A percentile compares a stretch with the other conserved stretches of the same genome.
phyloP scores from a whole-genome alignment of 1,139 yeast genomes.

The Waltiozyma sp. region DNA sequence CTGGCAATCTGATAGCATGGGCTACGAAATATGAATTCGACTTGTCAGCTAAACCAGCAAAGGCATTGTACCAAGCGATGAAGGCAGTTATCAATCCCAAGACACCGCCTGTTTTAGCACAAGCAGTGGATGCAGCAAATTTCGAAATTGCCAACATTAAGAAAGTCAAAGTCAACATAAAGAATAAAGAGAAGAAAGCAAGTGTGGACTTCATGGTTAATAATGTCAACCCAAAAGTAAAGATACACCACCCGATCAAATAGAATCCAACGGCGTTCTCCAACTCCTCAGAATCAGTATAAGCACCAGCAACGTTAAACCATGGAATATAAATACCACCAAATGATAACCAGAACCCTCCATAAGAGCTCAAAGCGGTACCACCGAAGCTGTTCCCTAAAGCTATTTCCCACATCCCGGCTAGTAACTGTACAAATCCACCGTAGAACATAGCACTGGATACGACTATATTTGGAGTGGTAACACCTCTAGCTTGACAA shows the following conservation, averaged over 20 bases:
- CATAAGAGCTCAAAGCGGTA: slow-evolving; percentile 68
- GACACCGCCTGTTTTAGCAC: slow-evolving; percentile 66
- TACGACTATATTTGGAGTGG: slow-evolving; percentile 36
- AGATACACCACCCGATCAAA: slow-evolving; percentile 69
- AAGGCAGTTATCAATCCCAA: slow-evolving; percentile 73
- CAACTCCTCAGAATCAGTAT: slow-evolving; percentile 28
- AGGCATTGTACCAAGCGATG: slow-evolving; percentile 82
- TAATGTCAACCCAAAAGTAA: slow-evolving; percentile 56
- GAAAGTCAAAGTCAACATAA: slow-evolving; percentile 54
- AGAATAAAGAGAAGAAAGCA: slow-evolving; percentile 60
- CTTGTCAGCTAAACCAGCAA: slow-evolving; percentile 73
- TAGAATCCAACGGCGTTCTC: slow-evolving; percentile 61
- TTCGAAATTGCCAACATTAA: slow-evolving; percentile 44
- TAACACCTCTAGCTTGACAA: slow-evolving; percentile 49
- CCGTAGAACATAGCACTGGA: slow-evolving; percentile 64
- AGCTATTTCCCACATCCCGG: slow-evolving; percentile 73
- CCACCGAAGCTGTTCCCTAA: slow-evolving; percentile 87
- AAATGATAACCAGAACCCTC: slow-evolving; percentile 80
- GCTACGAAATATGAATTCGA: slow-evolving; percentile 55
- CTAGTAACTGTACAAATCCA: slow-evolving; percentile 54
- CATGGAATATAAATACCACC: slow-evolving; percentile 64
- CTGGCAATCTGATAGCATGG: slow-evolving; percentile 17
- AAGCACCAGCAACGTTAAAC: slow-evolving; percentile 60
- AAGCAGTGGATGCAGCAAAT: slow-evolving; percentile 21
- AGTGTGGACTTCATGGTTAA: slow-evolving; percentile 73